These are phyloP conservation scores for Oxyria digyna DNA, from an alignment of 148 eudicot species.

Conservation along the genomic window DNA sequence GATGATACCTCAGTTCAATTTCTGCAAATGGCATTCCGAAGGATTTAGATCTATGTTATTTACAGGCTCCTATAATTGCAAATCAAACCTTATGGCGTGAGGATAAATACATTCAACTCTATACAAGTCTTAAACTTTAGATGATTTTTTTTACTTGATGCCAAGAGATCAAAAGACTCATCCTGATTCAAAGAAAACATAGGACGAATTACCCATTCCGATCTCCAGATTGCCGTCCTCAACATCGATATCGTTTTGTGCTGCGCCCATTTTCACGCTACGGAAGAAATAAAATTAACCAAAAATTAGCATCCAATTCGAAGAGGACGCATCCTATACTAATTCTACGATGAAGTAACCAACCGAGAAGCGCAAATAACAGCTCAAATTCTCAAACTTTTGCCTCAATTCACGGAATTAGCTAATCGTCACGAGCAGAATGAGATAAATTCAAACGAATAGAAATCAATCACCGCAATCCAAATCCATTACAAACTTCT, in stretches of 20 bases:
- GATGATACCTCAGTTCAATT: neutral
- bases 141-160: neutral
- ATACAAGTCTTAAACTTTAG: neutral
- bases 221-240: conserved; percentile 84
- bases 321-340: neutral
- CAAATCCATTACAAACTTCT: neutral
- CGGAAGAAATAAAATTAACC: neutral
- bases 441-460: neutral
- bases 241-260: conserved; percentile 40
- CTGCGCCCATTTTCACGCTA: conserved; percentile 51
- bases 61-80: neutral
- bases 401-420: neutral
- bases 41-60: neutral
- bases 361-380: neutral
- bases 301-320: conserved; percentile 5
- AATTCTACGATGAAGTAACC: neutral
- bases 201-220: conserved; percentile 73
- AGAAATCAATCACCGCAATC: neutral
- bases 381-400: neutral
- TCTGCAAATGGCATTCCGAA: neutral
- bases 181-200: neutral
- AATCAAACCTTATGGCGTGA: neutral
- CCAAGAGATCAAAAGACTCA: neutral
- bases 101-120: neutral
- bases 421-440: neutral